Percentiles rank a stretch among this genome's conserved stretches.
These are phyloP conservation scores for Pythium insidiosum DNA, from an alignment of 352 stramenopile species.

Conservation along the genomic window DNA sequence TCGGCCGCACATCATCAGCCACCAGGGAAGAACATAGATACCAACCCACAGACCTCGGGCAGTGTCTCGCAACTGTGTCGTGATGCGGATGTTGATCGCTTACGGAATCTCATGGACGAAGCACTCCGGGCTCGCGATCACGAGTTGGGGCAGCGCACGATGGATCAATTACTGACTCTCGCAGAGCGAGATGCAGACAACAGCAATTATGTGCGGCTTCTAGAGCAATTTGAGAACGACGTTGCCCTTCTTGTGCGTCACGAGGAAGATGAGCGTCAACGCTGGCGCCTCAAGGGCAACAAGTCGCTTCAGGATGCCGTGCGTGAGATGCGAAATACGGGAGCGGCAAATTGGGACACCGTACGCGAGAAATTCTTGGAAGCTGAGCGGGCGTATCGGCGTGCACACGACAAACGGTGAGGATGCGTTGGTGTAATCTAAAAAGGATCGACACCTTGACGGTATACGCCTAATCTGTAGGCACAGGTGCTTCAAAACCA, in stretches of 20 bases:
- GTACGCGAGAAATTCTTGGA: neutral
- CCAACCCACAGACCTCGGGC: too few species aligned
- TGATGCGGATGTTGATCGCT: too few species aligned
- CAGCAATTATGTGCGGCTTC: too few species aligned
- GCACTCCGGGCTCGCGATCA: too few species aligned
- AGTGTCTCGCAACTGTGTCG: too few species aligned
- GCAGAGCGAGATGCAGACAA: too few species aligned
- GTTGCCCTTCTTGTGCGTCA: neutral
- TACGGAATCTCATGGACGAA: too few species aligned
- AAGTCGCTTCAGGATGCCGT: neutral
- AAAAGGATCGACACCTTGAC: too few species aligned
- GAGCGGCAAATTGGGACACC: neutral
- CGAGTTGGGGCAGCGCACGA: too few species aligned
- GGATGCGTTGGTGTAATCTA: neutral
- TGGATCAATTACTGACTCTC: too few species aligned
- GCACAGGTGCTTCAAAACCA: neutral
- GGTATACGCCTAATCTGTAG: neutral
- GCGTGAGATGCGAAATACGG: neutral
- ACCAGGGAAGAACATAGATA: too few species aligned
- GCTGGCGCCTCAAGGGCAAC: neutral
- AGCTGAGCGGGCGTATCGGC: constrained; percentile 7
- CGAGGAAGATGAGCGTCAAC: neutral
- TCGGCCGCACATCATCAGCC: too few species aligned
- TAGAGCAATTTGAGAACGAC: neutral
- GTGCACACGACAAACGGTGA: constrained; percentile 9